A percentile compares a stretch with the other conserved stretches of the same genome.
These are phyloP conservation scores for Blastobotrys raffinosifermentans DNA, from an alignment of 1,139 yeast genomes.

Conservation along the genomic window DNA sequence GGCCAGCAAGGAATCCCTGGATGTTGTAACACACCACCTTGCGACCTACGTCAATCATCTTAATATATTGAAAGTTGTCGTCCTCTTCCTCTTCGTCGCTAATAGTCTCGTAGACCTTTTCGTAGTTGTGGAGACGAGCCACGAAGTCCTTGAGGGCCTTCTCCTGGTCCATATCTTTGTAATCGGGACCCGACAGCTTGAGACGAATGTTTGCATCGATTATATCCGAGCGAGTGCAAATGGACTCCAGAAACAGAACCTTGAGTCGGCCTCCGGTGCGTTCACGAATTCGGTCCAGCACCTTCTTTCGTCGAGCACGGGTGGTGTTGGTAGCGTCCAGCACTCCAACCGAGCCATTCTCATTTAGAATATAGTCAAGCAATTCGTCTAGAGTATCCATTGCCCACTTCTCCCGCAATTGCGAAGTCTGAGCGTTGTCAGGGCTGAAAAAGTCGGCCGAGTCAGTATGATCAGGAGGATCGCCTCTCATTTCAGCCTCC, in stretches of 20 bases:
- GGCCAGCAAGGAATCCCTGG: conserved; percentile 89
- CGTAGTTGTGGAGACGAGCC: conserved; percentile 75
- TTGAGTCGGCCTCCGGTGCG: conserved; percentile 70
- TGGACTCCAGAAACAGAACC: conserved; percentile 78
- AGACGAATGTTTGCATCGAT: conserved; percentile 78
- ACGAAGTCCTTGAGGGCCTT: conserved; percentile 76
- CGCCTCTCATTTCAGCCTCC: conserved; percentile 10
- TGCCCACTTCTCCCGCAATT: conserved; percentile 89
- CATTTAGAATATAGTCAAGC: conserved; percentile 70
- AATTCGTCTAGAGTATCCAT: conserved; percentile 85
- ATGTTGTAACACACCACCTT: conserved; percentile 89
- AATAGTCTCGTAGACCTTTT: conserved; percentile 84
- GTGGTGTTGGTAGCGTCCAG: conserved; percentile 93
- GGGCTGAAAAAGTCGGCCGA: conserved; percentile 86
- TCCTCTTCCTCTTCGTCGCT: conserved; percentile 68
- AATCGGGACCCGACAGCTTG: conserved; percentile 91
- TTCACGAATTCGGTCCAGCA: conserved; percentile 62
- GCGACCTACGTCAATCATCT: conserved; percentile 93
- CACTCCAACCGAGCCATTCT: conserved; percentile 87
- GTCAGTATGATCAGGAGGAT: conserved; percentile 24
- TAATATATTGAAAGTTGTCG: conserved; percentile 70
- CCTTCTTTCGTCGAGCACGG: conserved; percentile 59
- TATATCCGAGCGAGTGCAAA: conserved; percentile 72
- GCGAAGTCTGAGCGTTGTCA: conserved; percentile 56
- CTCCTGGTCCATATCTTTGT: conserved; percentile 77